These are phyloP conservation scores for Lanzia echinophila DNA, from an alignment of 2,329 filamentous ascomycete species.

Conservation along the genomic window DNA sequence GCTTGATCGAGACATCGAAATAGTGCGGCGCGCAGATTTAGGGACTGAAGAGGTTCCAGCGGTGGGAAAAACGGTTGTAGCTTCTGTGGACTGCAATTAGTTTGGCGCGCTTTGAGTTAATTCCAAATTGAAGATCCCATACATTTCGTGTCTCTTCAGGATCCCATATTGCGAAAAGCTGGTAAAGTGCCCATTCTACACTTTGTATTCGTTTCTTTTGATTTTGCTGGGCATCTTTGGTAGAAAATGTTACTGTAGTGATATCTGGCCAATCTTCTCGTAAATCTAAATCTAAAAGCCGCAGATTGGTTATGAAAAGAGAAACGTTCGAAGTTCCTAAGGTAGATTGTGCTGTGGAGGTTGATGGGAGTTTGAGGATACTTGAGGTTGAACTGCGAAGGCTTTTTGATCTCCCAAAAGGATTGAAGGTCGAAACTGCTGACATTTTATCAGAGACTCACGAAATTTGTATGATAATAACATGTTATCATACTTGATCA, in stretches of 20 bases:
- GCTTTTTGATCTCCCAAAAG: conserved; percentile 21
- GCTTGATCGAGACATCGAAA: conserved; percentile 74
- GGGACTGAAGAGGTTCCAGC: conserved; percentile 79
- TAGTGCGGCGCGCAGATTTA: conserved; percentile 80
- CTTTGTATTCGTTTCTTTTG: conserved; percentile 77
- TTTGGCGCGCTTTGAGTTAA: too few species aligned
- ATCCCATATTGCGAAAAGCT: conserved; percentile 81
- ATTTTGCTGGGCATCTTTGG: conserved; percentile 58
- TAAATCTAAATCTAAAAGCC: conserved; percentile 72
- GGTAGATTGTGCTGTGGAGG: conserved; percentile 8
- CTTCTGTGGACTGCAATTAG: conserved; percentile 50
- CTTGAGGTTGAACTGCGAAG: conserved; percentile 20
- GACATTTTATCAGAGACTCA: conserved; percentile 16
- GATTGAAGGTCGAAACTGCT: conserved; percentile 20
- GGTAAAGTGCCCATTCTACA: conserved; percentile 87
- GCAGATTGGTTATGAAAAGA: conserved; percentile 77
- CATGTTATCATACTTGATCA: conserved; percentile 8
- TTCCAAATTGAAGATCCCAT: conserved; percentile 16
- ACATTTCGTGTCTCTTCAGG: conserved; percentile 67
- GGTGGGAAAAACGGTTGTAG: conserved; percentile 87
- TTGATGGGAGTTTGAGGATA: conserved; percentile 15
- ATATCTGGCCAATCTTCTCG: conserved; percentile 76
- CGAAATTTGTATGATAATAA: conserved; percentile 7
- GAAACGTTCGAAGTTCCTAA: conserved; percentile 45
- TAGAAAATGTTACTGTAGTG: conserved; percentile 60